Percentiles rank a stretch among this genome's conserved stretches.
Conservation (phyloP, 208 protist species). For the Plasmodiophora brassicae region DNA sequence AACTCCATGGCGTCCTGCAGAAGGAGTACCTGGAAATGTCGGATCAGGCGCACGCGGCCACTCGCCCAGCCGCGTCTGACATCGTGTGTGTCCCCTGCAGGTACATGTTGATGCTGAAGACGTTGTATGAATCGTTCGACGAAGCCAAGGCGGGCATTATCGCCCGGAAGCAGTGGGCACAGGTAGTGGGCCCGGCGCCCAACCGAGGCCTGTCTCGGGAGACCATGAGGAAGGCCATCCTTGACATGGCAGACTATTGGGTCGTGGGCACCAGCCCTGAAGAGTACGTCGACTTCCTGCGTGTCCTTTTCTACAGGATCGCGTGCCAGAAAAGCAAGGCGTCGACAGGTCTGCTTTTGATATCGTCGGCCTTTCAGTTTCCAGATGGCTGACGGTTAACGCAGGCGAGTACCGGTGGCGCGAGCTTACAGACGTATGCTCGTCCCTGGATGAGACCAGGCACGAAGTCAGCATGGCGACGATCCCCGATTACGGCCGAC, state of each 20-base stretch:
- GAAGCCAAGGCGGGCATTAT: background rate
- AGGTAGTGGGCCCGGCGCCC: background rate
- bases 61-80: background rate
- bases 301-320: background rate
- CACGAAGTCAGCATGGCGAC: background rate
- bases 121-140: background rate
- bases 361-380: background rate
- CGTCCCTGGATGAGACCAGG: background rate
- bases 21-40: background rate
- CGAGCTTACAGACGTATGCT: background rate
- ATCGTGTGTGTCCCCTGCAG: background rate
- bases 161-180: background rate
- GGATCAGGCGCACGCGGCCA: no score
- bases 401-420: background rate
- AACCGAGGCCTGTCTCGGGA: background rate
- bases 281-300: slow-evolving; percentile 11
- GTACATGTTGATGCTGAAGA: background rate
- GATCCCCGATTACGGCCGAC: background rate
- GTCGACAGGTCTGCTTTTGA: background rate
- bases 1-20: slow-evolving; percentile 7
- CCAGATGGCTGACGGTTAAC: background rate
- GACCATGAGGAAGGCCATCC: background rate
- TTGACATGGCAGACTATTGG: background rate
- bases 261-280: background rate
- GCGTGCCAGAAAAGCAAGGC: background rate